Evolutionary conservation across 1,139 yeast genomes (phyloP).

Genomic region (Entelexis sorbosivorans): DNA sequence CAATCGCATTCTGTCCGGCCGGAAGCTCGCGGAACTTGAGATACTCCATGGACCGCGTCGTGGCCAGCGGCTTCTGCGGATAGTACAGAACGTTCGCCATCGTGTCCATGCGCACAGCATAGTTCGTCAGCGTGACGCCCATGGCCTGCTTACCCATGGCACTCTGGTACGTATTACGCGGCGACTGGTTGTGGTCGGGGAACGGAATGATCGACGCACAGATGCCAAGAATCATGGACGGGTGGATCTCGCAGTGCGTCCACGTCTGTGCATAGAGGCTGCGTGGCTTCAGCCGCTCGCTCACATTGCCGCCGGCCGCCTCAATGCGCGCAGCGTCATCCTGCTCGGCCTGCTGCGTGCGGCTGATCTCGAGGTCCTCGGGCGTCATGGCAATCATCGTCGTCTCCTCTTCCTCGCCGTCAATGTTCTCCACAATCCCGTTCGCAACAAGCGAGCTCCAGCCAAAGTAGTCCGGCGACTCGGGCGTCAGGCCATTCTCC

Average conservation of each 20-base stretch:
- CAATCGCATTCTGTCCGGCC: constrained; percentile 98
- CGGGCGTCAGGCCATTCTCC: constrained; percentile 43
- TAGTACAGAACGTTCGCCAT: constrained; percentile 96
- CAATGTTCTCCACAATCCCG: constrained; percentile 88
- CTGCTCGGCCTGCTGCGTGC: constrained; percentile 9
- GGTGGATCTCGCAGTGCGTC: constrained; percentile 98
- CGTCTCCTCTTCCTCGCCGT: constrained; percentile 97
- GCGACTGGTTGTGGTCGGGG: constrained; percentile 99
- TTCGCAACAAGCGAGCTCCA: constrained; percentile 78
- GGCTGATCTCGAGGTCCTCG: constrained; percentile 69
- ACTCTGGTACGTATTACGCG: constrained; percentile 97
- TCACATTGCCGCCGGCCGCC: constrained; percentile 47
- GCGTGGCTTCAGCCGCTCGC: constrained; percentile 73
- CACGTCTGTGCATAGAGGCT: constrained; percentile 67
- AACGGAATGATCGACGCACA: constrained; percentile 98
- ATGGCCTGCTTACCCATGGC: constrained; percentile 99
- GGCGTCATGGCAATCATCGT: constrained; percentile 98
- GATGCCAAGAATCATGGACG: constrained; percentile 96
- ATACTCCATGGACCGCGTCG: constrained; percentile 97
- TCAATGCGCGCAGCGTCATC: constrained; percentile 21
- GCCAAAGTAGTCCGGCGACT: constrained; percentile 41
- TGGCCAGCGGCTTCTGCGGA: constrained; percentile 98
- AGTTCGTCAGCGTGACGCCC: constrained; percentile 98
- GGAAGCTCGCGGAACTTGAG: constrained; percentile 95
- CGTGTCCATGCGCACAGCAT: constrained; percentile 96